Conservation (phyloP, 352 stramenopile species). For the Nothophytophthora sp. region DNA sequence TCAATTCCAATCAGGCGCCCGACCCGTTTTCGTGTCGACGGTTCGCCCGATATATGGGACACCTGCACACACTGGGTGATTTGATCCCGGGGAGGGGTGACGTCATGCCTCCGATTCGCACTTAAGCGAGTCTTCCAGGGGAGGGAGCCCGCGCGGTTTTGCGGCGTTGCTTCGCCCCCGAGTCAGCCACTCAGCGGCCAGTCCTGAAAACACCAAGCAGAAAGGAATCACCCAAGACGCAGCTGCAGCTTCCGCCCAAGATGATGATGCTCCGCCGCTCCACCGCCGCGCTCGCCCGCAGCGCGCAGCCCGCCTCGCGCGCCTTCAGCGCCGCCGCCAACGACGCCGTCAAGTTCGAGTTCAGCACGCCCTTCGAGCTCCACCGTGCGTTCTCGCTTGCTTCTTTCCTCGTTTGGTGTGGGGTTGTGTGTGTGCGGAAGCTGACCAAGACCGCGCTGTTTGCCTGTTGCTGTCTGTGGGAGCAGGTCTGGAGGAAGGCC, state of each 20-base stretch:
- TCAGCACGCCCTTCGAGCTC: conserved; percentile 76
- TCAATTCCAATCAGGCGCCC: too few relatives aligned
- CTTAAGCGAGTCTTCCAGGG: conserved; percentile 7
- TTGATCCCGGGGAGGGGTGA: conserved; percentile 19
- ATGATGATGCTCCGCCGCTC: conserved; percentile 75
- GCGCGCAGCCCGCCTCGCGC: conserved; percentile 31
- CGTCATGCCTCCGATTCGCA: conserved; percentile 32
- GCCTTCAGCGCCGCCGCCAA: conserved; percentile 63
- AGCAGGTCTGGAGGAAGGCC: conserved; percentile 71
- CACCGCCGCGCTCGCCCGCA: conserved; percentile 38
- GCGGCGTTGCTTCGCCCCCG: conserved; percentile 14
- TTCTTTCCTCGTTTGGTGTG: background rate
- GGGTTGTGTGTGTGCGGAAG: background rate
- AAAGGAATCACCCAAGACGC: conserved; percentile 24
- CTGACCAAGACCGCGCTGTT: conserved; percentile 8
- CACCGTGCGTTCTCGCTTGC: conserved; percentile 47
- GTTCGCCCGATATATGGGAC: too few relatives aligned
- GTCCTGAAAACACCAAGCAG: conserved; percentile 48
- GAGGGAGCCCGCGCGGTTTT: conserved; percentile 8
- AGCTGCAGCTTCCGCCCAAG: background rate
- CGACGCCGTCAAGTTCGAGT: conserved; percentile 72
- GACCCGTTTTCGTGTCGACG: too few relatives aligned
- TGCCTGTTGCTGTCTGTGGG: background rate
- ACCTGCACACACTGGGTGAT: conserved; percentile 19
- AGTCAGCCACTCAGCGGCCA: conserved; percentile 11